Conservation (phyloP, 1,139 yeast species). For the Hansenula sp. region DNA sequence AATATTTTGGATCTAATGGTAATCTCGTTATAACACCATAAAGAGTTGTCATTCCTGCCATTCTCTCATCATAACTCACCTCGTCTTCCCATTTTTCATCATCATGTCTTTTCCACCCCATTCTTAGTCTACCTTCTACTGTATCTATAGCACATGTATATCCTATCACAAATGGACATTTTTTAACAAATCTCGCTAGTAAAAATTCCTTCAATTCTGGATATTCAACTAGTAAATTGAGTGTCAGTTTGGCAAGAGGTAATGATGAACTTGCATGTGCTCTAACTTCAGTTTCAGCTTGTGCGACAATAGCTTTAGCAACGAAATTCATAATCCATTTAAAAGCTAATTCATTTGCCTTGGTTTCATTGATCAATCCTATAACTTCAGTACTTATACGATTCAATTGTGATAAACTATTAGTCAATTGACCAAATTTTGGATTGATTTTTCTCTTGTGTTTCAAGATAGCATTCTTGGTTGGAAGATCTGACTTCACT, state of each 20-base stretch:
- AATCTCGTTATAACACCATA: slow-evolving; percentile 68
- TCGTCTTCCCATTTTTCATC: slow-evolving; percentile 76
- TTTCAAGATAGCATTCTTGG: slow-evolving; percentile 34
- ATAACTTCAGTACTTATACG: slow-evolving; percentile 48
- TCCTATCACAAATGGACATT: slow-evolving; percentile 88
- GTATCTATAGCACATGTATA: slow-evolving; percentile 70
- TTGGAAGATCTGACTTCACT: slow-evolving; percentile 41
- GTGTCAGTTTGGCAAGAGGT: slow-evolving; percentile 70
- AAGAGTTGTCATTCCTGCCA: slow-evolving; percentile 79
- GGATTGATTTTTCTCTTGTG: slow-evolving; percentile 78
- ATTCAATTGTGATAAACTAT: slow-evolving; percentile 55
- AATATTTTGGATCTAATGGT: slow-evolving; percentile 23
- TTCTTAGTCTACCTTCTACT: slow-evolving; percentile 72
- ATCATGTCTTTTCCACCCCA: slow-evolving; percentile 79
- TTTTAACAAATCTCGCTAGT: slow-evolving; percentile 79
- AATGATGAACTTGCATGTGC: slow-evolving; percentile 75
- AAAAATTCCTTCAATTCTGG: slow-evolving; percentile 67
- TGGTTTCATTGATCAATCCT: slow-evolving; percentile 42
- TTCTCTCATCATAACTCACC: slow-evolving; percentile 72
- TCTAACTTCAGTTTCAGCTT: slow-evolving; percentile 89
- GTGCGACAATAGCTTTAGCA: slow-evolving; percentile 81
- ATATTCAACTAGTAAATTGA: slow-evolving; percentile 47
- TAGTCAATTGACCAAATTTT: slow-evolving; percentile 86
- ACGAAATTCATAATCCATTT: slow-evolving; percentile 76
- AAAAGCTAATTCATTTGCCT: slow-evolving; percentile 45